Conservation (phyloP, 768 basidiomycete species). For the Mycena alexandri region DNA sequence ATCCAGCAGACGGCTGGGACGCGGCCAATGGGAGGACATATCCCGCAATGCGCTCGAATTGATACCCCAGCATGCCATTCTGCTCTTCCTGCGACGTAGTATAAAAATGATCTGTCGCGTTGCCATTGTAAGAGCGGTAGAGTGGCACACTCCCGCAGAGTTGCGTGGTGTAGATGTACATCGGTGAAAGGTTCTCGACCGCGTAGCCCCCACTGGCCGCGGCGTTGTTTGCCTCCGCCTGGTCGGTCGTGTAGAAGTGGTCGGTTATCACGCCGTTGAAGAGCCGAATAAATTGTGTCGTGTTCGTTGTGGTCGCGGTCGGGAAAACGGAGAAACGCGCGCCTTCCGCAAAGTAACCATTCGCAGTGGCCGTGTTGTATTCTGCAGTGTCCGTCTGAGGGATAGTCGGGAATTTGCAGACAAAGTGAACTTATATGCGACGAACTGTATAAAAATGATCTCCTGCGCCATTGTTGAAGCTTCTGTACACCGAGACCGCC, state of each 20-base stretch:
- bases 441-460: constrained; percentile 14
- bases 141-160: constrained; percentile 28
- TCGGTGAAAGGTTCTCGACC: constrained; percentile 1
- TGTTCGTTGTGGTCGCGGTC: background rate
- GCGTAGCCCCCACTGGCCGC: background rate
- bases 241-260: constrained; percentile 10
- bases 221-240: background rate
- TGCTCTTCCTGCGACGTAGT: background rate
- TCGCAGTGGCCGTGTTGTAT: background rate
- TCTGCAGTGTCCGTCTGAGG: background rate
- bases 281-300: background rate
- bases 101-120: background rate
- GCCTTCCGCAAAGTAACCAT: constrained; percentile 2
- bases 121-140: background rate
- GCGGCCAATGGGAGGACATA: background rate
- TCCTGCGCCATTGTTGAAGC: background rate
- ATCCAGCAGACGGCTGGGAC: background rate
- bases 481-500: background rate
- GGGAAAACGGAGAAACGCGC: constrained; percentile 1
- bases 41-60: background rate
- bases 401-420: background rate
- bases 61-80: background rate
- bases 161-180: constrained; percentile 25
- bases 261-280: background rate
- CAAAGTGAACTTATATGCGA: background rate